These are phyloP conservation scores for Sphagnum tenellum DNA, from an alignment of 225 moss, liverwort and hornwort species.

Conservation along the genomic window DNA sequence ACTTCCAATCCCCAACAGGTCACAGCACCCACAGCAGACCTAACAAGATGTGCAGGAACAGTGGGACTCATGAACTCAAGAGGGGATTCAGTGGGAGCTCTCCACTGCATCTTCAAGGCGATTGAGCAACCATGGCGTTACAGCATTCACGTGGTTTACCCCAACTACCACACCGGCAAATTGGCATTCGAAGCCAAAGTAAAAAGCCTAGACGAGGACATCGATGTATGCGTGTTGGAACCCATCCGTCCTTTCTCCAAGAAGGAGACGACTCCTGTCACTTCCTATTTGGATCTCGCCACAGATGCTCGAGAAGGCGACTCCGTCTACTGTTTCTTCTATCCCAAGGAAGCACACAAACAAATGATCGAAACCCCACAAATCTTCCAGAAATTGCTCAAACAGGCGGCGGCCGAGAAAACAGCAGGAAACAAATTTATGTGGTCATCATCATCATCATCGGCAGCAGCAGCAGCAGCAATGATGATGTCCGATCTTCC, in stretches of 20 bases:
- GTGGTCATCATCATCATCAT: conserved; percentile 22
- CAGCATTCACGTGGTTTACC: conserved; percentile 32
- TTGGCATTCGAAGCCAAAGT: conserved; percentile 29
- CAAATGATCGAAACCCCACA: conserved; percentile 14
- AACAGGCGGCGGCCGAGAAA: conserved; percentile 13
- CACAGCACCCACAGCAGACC: not conserved
- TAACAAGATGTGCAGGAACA: conserved; percentile 26
- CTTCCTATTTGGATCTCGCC: conserved; percentile 35
- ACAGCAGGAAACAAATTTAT: conserved; percentile 12
- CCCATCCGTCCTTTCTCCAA: conserved; percentile 16
- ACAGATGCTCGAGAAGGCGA: conserved; percentile 45
- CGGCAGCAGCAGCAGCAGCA: conserved; percentile 9
- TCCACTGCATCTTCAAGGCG: conserved; percentile 27
- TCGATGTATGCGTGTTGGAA: conserved; percentile 35
- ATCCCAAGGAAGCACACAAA: conserved; percentile 29
- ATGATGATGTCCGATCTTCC: conserved; percentile 21
- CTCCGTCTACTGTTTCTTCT: conserved; percentile 34
- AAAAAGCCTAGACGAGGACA: conserved; percentile 24
- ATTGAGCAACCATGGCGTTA: conserved; percentile 18
- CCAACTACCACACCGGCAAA: conserved; percentile 40
- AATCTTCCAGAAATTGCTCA: conserved; percentile 27
- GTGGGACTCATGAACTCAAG: conserved; percentile 38
- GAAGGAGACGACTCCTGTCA: conserved; percentile 26
- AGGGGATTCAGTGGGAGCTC: conserved; percentile 35
- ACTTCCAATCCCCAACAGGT: conserved; percentile 14